Conservation (phyloP, 306 rosid species). For the Trifolium repens region DNA sequence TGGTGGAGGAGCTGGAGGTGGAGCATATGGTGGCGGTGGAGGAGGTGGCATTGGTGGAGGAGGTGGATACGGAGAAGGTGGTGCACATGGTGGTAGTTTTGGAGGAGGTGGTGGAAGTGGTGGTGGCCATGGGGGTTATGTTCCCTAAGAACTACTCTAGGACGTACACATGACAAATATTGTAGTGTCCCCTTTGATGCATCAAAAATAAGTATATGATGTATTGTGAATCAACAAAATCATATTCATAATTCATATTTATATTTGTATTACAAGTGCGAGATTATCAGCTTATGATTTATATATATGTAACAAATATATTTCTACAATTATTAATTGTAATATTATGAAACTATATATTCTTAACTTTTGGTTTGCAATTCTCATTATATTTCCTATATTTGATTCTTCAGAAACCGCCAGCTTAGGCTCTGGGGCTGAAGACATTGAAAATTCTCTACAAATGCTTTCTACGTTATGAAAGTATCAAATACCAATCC, state of each 20-base stretch:
- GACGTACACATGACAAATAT: not conserved
- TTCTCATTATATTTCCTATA: conserved; percentile 7
- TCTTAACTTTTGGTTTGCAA: not conserved
- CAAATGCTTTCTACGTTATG: conserved; percentile 21
- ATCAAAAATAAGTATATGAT: conserved; percentile 39
- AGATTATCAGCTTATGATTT: conserved; percentile 30
- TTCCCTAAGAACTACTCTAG: conserved; percentile 45
- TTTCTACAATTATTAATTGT: conserved; percentile 37
- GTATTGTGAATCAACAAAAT: conserved; percentile 14
- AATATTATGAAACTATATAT: not conserved
- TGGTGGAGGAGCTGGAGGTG: conserved; percentile 47
- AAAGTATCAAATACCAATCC: conserved; percentile 46
- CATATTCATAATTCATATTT: conserved; percentile 18
- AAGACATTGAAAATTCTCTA: not conserved
- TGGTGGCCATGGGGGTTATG: conserved; percentile 70
- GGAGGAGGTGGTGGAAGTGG: conserved; percentile 62
- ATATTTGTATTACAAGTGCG: not conserved
- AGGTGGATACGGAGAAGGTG: conserved; percentile 58
- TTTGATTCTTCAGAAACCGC: too few species aligned
- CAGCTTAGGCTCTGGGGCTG: too few species aligned
- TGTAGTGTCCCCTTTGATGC: conserved; percentile 17
- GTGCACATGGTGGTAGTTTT: conserved; percentile 40
- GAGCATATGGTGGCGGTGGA: conserved; percentile 48
- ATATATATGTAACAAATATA: conserved; percentile 35
- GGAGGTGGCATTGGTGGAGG: conserved; percentile 48